Base-by-base conservation (phyloP, 306 rosid species). In the Dalbergia cultrata region DNA sequence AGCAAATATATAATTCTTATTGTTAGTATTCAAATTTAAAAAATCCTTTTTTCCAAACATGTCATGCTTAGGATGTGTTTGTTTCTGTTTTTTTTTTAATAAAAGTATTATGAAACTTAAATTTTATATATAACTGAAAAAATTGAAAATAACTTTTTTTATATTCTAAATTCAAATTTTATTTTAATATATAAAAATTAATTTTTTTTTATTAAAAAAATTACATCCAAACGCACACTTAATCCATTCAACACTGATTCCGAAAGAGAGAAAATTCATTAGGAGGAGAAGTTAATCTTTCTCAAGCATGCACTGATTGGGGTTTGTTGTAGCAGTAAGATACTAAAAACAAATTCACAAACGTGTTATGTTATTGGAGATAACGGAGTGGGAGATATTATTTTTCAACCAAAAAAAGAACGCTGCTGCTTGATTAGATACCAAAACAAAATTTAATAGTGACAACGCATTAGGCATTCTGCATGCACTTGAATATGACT, bases 401-500 rank as follows among this genome's bases (percentile, higher is more conserved):
- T 57, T 49, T 16, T 45, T 8, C 52, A 59, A 78, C 13, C 5
- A 21, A 13, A 7, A n/a, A 70, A 84, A 39, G 31, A 67, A 67
- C 17, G 8, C n/a, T 57, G 67, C n/a, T 57, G 61, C 76, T 62
- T 67, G 47, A 35, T 66, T 79, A 79, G 69, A 58, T 67, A 16
- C n/a, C 65, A 45, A 71, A 83, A 74, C 77, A 60, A 65, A 56
- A 43, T 63, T 69, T 65, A 77, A 84, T 16, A 31, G 73, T 26
- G 88, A 76, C 85, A 71, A 39, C 77, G 77, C 77, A 44, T 13
- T 57, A 44, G 72, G 68, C 50, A 49, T 50, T 57, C 47, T 59
- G 45, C 87, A 79, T 67, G 73, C 68, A 70, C 77, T 56, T 83
- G 60, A 54, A 54, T 13, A 54, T 76, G 62, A 49, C 72, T 44